phyloP scores from a whole-genome alignment of 129 eudicot species.

The Glebionis coronaria region DNA sequence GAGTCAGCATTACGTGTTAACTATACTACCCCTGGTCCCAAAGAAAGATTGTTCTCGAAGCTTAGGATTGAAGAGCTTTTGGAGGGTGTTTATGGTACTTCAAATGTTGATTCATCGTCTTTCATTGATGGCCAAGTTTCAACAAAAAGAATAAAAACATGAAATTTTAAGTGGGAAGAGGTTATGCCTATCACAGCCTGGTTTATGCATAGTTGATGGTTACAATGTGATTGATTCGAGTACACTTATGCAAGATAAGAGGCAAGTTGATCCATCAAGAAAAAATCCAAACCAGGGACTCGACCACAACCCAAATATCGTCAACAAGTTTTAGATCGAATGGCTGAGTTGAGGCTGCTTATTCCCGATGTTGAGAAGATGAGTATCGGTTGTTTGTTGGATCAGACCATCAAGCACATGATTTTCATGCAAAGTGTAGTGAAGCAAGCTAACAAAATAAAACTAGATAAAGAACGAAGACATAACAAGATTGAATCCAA shows the following conservation, averaged over 20 bases:
- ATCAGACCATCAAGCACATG: constrained; percentile 86
- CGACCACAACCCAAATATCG: constrained; percentile 92
- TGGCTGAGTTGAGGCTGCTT: constrained; percentile 74
- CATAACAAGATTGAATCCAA: constrained; percentile 17
- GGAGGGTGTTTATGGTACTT: constrained; percentile 45
- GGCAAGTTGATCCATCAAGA: constrained; percentile 46
- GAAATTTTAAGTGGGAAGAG: constrained; percentile 36
- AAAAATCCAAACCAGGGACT: constrained; percentile 75
- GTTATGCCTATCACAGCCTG: constrained; percentile 27
- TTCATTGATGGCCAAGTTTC: constrained; percentile 53
- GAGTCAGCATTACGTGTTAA: neutral
- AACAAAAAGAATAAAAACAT: constrained; percentile 52
- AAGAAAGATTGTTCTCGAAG: constrained; percentile 63
- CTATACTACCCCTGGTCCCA: constrained; percentile 23
- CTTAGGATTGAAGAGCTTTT: constrained; percentile 68
- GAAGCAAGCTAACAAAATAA: constrained; percentile 53
- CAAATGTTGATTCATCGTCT: constrained; percentile 31
- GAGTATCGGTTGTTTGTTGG: constrained; percentile 62
- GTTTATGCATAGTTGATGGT: constrained; percentile 42
- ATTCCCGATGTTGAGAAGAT: constrained; percentile 91
- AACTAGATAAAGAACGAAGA: constrained; percentile 41
- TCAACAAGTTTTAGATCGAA: constrained; percentile 74
- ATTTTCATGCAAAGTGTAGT: constrained; percentile 73
- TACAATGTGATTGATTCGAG: constrained; percentile 37
- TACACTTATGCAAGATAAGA: constrained; percentile 38